A percentile compares a stretch with the other conserved stretches of the same genome.
phyloP scores from a whole-genome alignment of 169 alveolate species.

The Cytauxzoon felis region DNA sequence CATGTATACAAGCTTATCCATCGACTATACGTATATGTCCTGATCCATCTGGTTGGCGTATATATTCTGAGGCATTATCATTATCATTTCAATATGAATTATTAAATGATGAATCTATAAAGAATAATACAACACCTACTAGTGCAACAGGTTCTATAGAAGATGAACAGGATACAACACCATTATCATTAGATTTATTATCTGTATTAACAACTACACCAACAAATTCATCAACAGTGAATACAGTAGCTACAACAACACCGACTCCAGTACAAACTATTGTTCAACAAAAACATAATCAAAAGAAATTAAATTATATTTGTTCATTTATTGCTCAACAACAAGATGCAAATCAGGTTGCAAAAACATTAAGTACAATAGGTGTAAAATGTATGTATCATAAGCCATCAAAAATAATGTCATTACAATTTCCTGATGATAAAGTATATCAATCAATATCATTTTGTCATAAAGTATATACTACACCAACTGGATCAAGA shows the following conservation, averaged over 20 bases:
- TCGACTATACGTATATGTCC: slow-evolving; percentile 52
- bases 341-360: slow-evolving; percentile 44
- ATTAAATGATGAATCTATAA: neutral
- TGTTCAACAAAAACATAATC: slow-evolving; percentile 1
- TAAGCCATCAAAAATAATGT: slow-evolving; percentile 61
- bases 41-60: slow-evolving; percentile 67
- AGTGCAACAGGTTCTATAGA: neutral
- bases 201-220: slow-evolving; percentile 44
- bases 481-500: slow-evolving; percentile 48
- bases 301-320: slow-evolving; percentile 27
- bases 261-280: slow-evolving; percentile 3
- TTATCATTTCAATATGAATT: slow-evolving; percentile 31
- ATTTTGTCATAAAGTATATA: slow-evolving; percentile 35
- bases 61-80: slow-evolving; percentile 60
- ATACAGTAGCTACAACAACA: neutral
- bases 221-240: neutral
- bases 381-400: slow-evolving; percentile 65
- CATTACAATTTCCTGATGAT: slow-evolving; percentile 60
- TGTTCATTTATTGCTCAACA: slow-evolving; percentile 37
- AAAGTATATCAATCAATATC: slow-evolving; percentile 26
- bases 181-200: slow-evolving; percentile 35
- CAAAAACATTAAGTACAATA: slow-evolving; percentile 14
- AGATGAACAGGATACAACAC: slow-evolving; percentile 1
- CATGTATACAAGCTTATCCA: slow-evolving; percentile 48
- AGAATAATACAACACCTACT: neutral